Evolutionary conservation across 75 land plant genomes (phyloP).

Genomic region (Cunninghamia lanceolata): DNA sequence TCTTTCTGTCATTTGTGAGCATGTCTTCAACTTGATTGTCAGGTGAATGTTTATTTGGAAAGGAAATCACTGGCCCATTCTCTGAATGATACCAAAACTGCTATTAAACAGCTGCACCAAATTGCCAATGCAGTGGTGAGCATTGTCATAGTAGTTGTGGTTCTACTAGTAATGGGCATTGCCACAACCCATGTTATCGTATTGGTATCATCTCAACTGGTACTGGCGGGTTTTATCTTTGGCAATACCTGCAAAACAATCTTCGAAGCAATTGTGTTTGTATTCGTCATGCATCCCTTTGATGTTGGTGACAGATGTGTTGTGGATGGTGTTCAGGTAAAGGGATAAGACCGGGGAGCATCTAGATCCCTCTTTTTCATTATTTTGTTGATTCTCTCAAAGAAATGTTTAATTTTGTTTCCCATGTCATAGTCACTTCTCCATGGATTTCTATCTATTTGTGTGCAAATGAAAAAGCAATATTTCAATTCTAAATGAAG

Average conservation of each 20-base stretch:
- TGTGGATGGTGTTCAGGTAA: slow-evolving; percentile 88
- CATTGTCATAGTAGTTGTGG: slow-evolving; percentile 53
- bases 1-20: not conserved
- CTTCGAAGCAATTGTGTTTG: slow-evolving; percentile 89
- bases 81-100: slow-evolving; percentile 95
- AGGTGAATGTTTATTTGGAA: slow-evolving; percentile 90
- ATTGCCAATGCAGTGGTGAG: slow-evolving; percentile 56
- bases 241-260: slow-evolving; percentile 89
- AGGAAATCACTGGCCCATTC: slow-evolving; percentile 82
- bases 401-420: not conserved
- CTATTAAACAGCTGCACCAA: slow-evolving; percentile 81
- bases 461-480: not conserved
- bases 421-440: not conserved
- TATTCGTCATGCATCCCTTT: slow-evolving; percentile 93
- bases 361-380: not conserved
- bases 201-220: slow-evolving; percentile 71
- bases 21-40: not conserved
- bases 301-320: slow-evolving; percentile 98
- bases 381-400: not conserved
- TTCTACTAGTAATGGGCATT: slow-evolving; percentile 78
- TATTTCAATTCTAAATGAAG: not conserved
- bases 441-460: not conserved
- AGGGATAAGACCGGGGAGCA: not conserved
- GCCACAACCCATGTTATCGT: slow-evolving; percentile 77
- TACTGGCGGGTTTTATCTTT: slow-evolving; percentile 84